Evolutionary conservation across 352 stramenopile genomes (phyloP), one percentile per base, ranked within the genome.

Genomic region (Pythium dissotocum): DNA sequence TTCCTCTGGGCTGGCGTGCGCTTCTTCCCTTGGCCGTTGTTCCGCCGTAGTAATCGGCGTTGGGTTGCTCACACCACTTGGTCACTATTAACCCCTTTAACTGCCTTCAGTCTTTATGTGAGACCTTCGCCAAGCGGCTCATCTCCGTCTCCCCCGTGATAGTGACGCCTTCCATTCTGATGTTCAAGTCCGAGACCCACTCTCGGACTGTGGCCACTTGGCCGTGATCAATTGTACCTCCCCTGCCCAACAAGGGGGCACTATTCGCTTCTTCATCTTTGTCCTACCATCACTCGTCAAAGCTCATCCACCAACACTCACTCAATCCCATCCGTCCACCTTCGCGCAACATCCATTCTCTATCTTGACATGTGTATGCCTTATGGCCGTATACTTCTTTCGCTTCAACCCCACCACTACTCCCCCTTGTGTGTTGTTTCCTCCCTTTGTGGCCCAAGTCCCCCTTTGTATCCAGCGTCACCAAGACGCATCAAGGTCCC

Each of bases 321-420:
- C 58, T 14, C 18, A 0, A 24, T 6, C 14, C 4, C 16, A 4
- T 53, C 46, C n/a, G 26, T 36, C 40, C 58, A 63, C 64, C 26
- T 65, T 61, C 57, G 44, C 26, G 64, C 64, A 65, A 70, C 64
- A 61, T 44, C 10, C 6, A 5, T 21, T 4, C 1, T 42, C 4
- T 4, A 42, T 60, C 64, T 65, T 65, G 35, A 0, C 0, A 9
- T 66, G 63, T 67, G 58, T 71, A 71, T 69, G 46, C 28, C 16
- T 0, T 16, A 0, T 63, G 63, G 63, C 13, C 40, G 26, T 71
- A 71, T 67, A 71, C 7, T 62, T 71, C 28, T 67, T 71, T 52
- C 65, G 65, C 35, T 38, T 40, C 48, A 67, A 56, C 24, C 28
- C 13, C 24, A 16, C 21, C 42, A 14, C 21, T 24, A 14, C 21